Evolutionary conservation across 208 protist species (phyloP).

Genomic region (Tritrichomonas foetus): DNA sequence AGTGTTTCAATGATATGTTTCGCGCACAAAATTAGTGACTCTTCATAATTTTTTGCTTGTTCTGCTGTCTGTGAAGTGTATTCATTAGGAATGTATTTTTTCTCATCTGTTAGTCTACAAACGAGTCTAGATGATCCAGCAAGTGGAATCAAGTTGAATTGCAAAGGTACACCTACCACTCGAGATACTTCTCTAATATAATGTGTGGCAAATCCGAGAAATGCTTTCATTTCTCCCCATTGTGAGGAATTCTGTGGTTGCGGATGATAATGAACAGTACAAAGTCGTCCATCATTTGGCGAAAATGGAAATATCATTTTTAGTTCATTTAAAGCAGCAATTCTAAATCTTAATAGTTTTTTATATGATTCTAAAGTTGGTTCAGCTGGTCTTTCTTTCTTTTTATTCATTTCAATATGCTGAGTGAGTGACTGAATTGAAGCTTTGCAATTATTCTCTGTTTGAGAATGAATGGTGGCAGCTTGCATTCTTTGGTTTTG

Average conservation of each 20-base stretch:
- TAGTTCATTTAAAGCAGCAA: background rate
- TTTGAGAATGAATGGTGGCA: background rate
- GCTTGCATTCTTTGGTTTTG: conserved; percentile 20
- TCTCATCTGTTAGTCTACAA: background rate
- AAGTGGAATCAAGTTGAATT: background rate
- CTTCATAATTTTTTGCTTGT: background rate
- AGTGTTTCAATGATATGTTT: background rate
- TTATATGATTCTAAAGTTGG: background rate
- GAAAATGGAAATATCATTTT: background rate
- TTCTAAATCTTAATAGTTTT: background rate
- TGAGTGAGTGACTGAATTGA: background rate
- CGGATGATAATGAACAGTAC: background rate
- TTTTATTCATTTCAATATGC: background rate
- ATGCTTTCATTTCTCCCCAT: background rate
- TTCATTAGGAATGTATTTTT: background rate
- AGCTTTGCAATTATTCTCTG: background rate
- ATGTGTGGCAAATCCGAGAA: background rate
- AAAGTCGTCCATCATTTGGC: background rate
- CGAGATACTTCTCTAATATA: background rate
- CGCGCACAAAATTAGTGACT: background rate
- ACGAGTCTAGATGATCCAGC: background rate
- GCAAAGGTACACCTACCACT: background rate
- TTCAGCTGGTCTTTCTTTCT: background rate
- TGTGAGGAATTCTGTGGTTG: background rate
- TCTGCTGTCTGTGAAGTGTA: background rate